Evolutionary conservation across 2,329 filamentous ascomycete genomes (phyloP), one percentile per base, ranked within the genome.

Genomic region (Diaporthe aspalathi): DNA sequence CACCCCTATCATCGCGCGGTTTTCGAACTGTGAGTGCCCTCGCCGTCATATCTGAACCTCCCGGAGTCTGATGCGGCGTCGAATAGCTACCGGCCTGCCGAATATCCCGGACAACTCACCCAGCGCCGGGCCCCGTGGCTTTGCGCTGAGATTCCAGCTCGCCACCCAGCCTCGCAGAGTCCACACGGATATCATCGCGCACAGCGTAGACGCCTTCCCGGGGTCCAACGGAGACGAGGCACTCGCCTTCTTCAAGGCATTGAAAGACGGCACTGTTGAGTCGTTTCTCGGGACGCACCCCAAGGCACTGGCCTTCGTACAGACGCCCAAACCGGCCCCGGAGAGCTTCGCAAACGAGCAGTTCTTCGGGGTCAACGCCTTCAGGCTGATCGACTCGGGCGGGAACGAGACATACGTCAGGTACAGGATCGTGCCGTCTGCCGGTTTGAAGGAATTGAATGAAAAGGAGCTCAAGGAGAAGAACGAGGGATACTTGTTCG

Each of bases 121-220:
- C 12, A 83, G 83, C 66, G 82, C 83, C 73, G 84, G 85, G 71
- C 86, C 86, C 0, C 83, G 83, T 8, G 86, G 86, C 29, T 77
- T 88, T 5, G 86, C 81, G 4, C 76, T 87, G 40, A 84, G 86
- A 2, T 88, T 88, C 77, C 74, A 82, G 22, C 81, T 87, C 3
- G 77, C 79, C 14, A 76, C 78, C 50, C 74, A 75, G 8, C 79
- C 81, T 1, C 80, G 83, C 17, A 81, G 81, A 56, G 77, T 81
- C 24, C 88, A 90, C 78, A 89, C 87, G 1, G 88, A 90, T 75
- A 86, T 90, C 74, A 80, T 90, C 65, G 78, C 82, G 0, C 87
- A 90, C 78, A 86, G 83, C 1, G 86, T 84, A 1, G 81, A 83
- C 2, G 83, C 81, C 76, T 89, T 90, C 77, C 87, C 88, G 0